Evolutionary conservation across 1,284 basidiomycete genomes (phyloP), one percentile per base, ranked within the genome.

Genomic region (Ceratobasidium sp.): DNA sequence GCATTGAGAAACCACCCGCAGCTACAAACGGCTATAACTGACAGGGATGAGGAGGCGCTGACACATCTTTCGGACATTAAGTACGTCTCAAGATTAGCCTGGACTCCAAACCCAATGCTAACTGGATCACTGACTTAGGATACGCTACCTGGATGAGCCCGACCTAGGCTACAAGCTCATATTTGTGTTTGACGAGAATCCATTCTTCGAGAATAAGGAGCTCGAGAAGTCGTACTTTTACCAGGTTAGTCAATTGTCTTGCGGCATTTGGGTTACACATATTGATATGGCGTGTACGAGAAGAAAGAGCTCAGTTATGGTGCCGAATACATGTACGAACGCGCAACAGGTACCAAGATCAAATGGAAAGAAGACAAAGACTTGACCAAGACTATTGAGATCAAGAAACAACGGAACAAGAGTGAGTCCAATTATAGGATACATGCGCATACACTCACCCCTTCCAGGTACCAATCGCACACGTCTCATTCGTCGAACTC

Each of bases 401-500:
- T 98, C 86, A 98, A 98, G 91, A 99, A 98, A 90, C 97, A 99
- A 87, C 90, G 97, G 83, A 99, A 99, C 89, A 99, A 99, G 90
- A 96, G 96, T 97, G 83, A 79, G 92, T 87, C 26, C 9, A 4
- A 23, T n/a, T n/a, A n/a, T n/a, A n/a, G n/a, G n/a, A n/a, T 66
- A 23, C 28, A 66, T 55, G 72, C 72, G 72, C 72, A 75, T 75
- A 75, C 33, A 75, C 20, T 53, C n/a, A 60, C 23, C 10, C 10
- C 78, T 70, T 33, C 79, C 51, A 97, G 95, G 95, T 85, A 97
- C 96, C 56, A 97, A 97, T 87, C 93, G 95, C 81, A 97, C 96
- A 4, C 95, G 97, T 81, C 89, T 97, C 73, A 93, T 98, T 80
- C 92, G 94, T 85, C 97, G 97, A 88, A 92, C 94, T 7, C 92